Conservation (phyloP, 164 flowering plant genomes). For the Chimonanthus praecox region DNA sequence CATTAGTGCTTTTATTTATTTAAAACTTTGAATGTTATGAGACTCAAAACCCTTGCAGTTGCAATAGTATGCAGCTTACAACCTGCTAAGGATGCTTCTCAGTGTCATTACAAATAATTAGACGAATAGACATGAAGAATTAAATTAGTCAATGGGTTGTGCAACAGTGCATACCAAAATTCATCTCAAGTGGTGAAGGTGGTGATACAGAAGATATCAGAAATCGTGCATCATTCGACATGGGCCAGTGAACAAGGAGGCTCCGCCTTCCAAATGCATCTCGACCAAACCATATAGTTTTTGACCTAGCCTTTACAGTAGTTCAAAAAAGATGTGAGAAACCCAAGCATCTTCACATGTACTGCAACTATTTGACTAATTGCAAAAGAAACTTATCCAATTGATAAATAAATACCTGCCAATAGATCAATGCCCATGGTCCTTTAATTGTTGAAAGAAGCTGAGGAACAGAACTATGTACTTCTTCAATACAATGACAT, state of each 20-base stretch:
- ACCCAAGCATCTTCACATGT: neutral
- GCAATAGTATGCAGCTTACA: too few species aligned
- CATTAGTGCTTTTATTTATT: too few species aligned
- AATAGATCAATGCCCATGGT: slow-evolving; percentile 89
- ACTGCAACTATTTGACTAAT: neutral
- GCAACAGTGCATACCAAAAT: slow-evolving; percentile 34
- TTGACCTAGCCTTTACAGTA: slow-evolving; percentile 50
- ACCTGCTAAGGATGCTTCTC: too few species aligned
- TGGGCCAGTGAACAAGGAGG: slow-evolving; percentile 97
- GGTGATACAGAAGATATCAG: slow-evolving; percentile 89
- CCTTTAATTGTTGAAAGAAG: slow-evolving; percentile 83
- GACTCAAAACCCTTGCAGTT: too few species aligned
- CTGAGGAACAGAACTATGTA: slow-evolving; percentile 41
- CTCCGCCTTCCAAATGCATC: slow-evolving; percentile 98
- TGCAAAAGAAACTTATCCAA: slow-evolving; percentile 30
- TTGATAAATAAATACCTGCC: slow-evolving; percentile 69
- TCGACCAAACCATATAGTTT: slow-evolving; percentile 91
- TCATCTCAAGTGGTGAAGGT: slow-evolving; percentile 19
- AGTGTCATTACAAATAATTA: slow-evolving; percentile 1
- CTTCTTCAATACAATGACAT: slow-evolving; percentile 18
- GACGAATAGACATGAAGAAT: neutral
- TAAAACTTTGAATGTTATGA: too few species aligned
- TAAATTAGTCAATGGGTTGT: neutral
- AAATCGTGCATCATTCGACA: slow-evolving; percentile 51
- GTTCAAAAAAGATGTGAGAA: slow-evolving; percentile 3